Percentiles rank a stretch among this genome's conserved stretches.
phyloP scores from a whole-genome alignment of 2,329 filamentous ascomycete genomes.

The Trichoderma pleuroti region DNA sequence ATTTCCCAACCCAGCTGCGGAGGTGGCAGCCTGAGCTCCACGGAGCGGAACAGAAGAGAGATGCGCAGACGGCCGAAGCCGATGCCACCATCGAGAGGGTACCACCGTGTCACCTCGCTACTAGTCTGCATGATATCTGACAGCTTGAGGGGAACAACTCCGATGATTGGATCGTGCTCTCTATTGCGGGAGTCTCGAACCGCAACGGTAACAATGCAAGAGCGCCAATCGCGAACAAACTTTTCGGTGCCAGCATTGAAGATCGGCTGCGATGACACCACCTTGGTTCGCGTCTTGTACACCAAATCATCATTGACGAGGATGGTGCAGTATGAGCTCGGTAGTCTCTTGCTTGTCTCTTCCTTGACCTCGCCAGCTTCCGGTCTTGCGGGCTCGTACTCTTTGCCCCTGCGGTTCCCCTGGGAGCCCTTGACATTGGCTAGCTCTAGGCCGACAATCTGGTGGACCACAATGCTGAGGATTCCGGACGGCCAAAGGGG shows the following conservation, averaged over 20 bases:
- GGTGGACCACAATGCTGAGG: conserved; percentile 81
- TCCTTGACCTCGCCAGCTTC: conserved; percentile 81
- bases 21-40: conserved; percentile 82
- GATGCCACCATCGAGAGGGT: conserved; percentile 91
- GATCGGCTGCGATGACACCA: conserved; percentile 89
- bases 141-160: conserved; percentile 83
- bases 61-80: conserved; percentile 88
- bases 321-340: conserved; percentile 92
- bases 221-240: conserved; percentile 91
- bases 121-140: conserved; percentile 83
- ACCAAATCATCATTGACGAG: conserved; percentile 82
- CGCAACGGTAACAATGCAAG: conserved; percentile 77
- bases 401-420: conserved; percentile 75
- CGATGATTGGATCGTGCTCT: conserved; percentile 91
- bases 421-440: conserved; percentile 82
- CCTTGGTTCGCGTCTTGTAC: conserved; percentile 93
- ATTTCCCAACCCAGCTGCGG: conserved; percentile 90
- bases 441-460: conserved; percentile 93
- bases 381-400: conserved; percentile 83
- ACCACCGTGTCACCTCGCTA: conserved; percentile 87
- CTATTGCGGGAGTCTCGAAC: conserved; percentile 86
- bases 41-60: conserved; percentile 82
- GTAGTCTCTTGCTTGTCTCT: conserved; percentile 74
- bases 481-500: conserved; percentile 95
- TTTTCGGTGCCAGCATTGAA: conserved; percentile 95